Base-by-base conservation (phyloP, 192 early-diverging fungal species). In the Pilobolus umbonatus region DNA sequence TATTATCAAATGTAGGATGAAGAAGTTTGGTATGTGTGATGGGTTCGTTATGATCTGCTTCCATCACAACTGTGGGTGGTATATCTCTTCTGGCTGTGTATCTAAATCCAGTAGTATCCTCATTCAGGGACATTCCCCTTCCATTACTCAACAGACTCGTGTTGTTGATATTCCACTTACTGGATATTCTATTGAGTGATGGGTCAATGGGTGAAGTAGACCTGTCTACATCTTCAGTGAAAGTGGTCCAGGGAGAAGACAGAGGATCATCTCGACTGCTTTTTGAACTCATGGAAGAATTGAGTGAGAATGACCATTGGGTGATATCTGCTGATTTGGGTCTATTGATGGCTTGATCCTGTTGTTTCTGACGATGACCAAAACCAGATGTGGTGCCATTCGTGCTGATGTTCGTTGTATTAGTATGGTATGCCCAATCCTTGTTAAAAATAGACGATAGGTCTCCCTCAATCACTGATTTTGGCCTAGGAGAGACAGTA, bases 301-400 rank as follows among this genome's bases (percentile, higher is more conserved):
- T 30, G 21, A 55, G 40, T 7, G n/a, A 36, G 47, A 65, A 58
- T 32, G 63, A 67, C 71, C 71, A 72, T 10, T 67, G 59, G 28
- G 64, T 56, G 12, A 72, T 36, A 50, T 72, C 71, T 22, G 71
- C 71, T 32, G 71, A 72, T 30, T 67, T 72, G 35, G 71, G 71
- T 35, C 71, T 36, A 45, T 55, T 58, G 21, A 28, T 47, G 31
- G 26, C 38, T 29, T 31, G 42, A 4, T 60, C 54, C 17, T 65
- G 34, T 2, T 51, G 4, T 11, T 21, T 30, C 12, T 32, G 48
- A 19, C 45, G 14, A 9, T 22, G 28, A 11, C 28, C 55, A 10
- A 44, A 40, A 11, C 34, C 53, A 3, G 22, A 21, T 11, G 28
- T 28, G 46, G 22, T 35, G 15, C 46, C 17, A 25, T 34, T 19